Conservation (phyloP, 768 basidiomycete species). For the Termitomyces sp. region DNA sequence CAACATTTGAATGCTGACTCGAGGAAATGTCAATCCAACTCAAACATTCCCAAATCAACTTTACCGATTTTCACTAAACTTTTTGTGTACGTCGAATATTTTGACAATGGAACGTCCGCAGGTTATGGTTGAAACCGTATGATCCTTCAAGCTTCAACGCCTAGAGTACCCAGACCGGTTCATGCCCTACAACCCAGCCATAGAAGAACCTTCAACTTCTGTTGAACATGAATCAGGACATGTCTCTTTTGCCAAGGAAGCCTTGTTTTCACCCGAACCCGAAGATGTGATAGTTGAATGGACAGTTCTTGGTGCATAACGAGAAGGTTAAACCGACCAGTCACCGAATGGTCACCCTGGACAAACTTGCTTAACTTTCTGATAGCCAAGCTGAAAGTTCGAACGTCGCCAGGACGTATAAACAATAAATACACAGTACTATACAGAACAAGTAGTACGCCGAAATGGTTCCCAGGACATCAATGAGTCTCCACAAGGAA, state of each 20-base stretch:
- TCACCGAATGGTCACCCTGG: background rate
- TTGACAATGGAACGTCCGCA: background rate
- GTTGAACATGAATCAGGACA: no score
- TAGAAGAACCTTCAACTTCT: no score
- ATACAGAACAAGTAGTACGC: constrained; percentile 2
- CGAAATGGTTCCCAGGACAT: constrained; percentile 61
- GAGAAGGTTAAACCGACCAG: background rate
- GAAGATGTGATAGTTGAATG: background rate
- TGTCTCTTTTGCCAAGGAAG: no score
- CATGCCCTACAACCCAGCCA: background rate
- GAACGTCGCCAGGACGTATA: background rate
- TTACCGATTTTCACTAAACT: background rate
- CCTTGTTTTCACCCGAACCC: no score
- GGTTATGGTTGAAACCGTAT: background rate
- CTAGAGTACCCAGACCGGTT: background rate
- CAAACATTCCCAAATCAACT: background rate
- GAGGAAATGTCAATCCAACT: background rate
- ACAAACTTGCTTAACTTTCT: background rate
- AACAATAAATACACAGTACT: background rate
- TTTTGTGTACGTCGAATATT: background rate
- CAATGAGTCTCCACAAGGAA: constrained; percentile 53
- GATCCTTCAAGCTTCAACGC: background rate
- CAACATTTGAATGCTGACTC: background rate
- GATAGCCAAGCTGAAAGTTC: no score
- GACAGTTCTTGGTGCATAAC: background rate